A percentile compares a stretch with the other conserved stretches of the same genome.
These are phyloP conservation scores for Nicotiana tomentosiformis DNA, from an alignment of 257 asterid species.

Conservation along the genomic window DNA sequence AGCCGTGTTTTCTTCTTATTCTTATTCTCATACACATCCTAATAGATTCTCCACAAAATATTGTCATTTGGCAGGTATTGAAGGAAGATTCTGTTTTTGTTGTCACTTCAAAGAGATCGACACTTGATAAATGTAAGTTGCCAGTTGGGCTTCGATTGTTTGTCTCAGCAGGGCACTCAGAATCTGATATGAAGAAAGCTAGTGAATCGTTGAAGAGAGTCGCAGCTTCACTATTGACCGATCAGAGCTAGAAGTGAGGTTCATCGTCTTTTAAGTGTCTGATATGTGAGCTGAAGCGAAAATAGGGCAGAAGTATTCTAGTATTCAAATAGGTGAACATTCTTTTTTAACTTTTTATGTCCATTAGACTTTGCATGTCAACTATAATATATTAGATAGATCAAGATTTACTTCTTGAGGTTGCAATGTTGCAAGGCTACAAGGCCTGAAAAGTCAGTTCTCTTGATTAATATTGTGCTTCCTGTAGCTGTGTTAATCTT, in stretches of 20 bases:
- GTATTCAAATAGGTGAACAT: neutral
- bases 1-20: neutral
- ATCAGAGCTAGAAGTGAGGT: constrained; percentile 17
- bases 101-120: constrained; percentile 65
- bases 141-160: constrained; percentile 70
- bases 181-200: constrained; percentile 59
- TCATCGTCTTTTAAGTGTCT: neutral
- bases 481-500: neutral
- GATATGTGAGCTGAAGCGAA: neutral
- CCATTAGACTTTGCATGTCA: neutral
- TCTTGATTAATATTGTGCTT: constrained; percentile 4
- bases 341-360: neutral
- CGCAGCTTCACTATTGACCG: constrained; percentile 32
- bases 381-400: neutral
- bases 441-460: neutral
- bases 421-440: neutral
- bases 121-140: constrained; percentile 72
- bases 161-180: constrained; percentile 77
- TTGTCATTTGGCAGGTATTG: constrained; percentile 47
- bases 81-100: constrained; percentile 63
- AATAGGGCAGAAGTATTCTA: neutral
- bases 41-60: neutral
- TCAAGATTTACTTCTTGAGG: neutral
- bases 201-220: constrained; percentile 57
- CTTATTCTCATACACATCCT: neutral